These are phyloP conservation scores for Yarrowia yakushimensis DNA, from an alignment of 805 yeast species.

Conservation along the genomic window DNA sequence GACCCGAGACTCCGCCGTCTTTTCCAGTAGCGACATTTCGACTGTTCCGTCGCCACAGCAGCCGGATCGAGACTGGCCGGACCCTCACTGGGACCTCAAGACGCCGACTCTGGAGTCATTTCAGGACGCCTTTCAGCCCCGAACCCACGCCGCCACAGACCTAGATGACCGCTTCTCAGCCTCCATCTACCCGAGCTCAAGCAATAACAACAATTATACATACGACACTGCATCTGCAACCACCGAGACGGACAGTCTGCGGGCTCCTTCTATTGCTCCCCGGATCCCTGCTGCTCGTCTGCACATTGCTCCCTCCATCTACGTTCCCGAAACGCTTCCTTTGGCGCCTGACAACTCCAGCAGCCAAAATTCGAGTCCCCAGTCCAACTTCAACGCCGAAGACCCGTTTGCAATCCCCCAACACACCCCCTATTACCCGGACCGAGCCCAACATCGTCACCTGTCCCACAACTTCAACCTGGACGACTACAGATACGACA, in stretches of 20 bases:
- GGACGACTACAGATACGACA: conserved; percentile 21
- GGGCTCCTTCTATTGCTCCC: not conserved
- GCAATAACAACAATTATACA: not conserved
- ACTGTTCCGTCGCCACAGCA: conserved; percentile 8
- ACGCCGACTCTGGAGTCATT: conserved; percentile 16
- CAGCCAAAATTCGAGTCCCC: not conserved
- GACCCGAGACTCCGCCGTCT: conserved; percentile 8
- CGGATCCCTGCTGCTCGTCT: conserved; percentile 7
- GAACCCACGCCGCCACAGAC: not conserved
- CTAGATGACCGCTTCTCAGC: not conserved
- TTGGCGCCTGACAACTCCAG: not conserved
- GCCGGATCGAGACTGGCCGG: conserved; percentile 20
- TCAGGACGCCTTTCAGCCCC: conserved; percentile 13
- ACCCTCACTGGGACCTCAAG: conserved; percentile 15
- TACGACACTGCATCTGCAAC: conserved; percentile 11
- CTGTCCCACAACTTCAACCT: conserved; percentile 17
- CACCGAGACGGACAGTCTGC: conserved; percentile 10
- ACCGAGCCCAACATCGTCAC: conserved; percentile 5
- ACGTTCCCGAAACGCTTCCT: not conserved
- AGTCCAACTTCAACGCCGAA: not conserved
- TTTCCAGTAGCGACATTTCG: conserved; percentile 11
- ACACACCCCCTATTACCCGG: not conserved
- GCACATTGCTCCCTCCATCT: not conserved
- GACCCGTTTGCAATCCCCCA: conserved; percentile 21
- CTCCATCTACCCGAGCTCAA: not conserved